Percentiles rank a stretch among this genome's conserved stretches.
Conservation (phyloP, 192 early-diverging fungal species). For the Glomus cerebriforme region DNA sequence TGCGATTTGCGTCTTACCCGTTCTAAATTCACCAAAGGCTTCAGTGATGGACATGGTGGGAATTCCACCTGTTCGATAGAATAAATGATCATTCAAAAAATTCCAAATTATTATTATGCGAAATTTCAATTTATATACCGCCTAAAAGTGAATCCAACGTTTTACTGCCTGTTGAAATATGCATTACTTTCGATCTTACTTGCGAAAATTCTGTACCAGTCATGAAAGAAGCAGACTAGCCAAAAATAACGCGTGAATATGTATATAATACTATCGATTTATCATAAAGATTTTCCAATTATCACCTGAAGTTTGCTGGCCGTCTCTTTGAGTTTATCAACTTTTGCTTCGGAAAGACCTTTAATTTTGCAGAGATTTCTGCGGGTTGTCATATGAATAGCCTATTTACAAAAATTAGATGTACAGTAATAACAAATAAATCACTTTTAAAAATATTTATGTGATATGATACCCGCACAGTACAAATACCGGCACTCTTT, state of each 20-base stretch:
- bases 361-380: constrained; percentile 71
- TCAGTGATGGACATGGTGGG: constrained; percentile 84
- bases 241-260: background rate
- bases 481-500: constrained; percentile 74
- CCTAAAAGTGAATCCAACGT: constrained; percentile 78
- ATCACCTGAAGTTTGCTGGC: constrained; percentile 60
- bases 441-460: background rate
- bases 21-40: constrained; percentile 85
- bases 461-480: constrained; percentile 57
- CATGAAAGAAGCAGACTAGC: constrained; percentile 60
- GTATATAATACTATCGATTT: background rate
- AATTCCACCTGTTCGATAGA: constrained; percentile 59
- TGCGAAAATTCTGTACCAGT: constrained; percentile 62
- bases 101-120: background rate
- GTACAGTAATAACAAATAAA: background rate
- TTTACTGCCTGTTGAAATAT: constrained; percentile 75
- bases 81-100: background rate
- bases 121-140: constrained; percentile 36
- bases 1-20: constrained; percentile 82
- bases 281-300: background rate
- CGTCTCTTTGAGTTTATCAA: constrained; percentile 87
- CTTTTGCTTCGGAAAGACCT: constrained; percentile 80
- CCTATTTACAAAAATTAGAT: constrained; percentile 41
- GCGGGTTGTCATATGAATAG: constrained; percentile 73
- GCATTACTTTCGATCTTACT: constrained; percentile 61